phyloP scores from a whole-genome alignment of 2,329 filamentous ascomycete species.

The Phialophora expanda region DNA sequence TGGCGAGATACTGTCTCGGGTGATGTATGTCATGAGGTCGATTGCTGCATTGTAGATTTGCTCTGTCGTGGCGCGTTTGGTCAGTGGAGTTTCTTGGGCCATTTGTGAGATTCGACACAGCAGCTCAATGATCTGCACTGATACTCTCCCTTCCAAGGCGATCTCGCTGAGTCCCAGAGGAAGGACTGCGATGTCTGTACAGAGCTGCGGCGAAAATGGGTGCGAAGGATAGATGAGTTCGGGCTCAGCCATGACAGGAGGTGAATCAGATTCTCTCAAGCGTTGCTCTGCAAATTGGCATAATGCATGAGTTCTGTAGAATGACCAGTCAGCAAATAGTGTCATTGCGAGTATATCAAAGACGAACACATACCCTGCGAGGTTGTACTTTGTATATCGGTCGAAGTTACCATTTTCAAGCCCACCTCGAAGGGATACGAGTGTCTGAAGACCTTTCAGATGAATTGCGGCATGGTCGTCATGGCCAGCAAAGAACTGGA shows the following conservation, averaged over 20 bases:
- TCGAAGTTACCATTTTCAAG: conserved; percentile 16
- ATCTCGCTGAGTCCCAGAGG: conserved; percentile 11
- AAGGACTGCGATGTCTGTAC: conserved; percentile 16
- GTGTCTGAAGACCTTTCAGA: conserved; percentile 16
- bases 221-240: conserved; percentile 14
- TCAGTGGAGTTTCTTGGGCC: conserved; percentile 12
- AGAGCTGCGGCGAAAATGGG: conserved; percentile 9
- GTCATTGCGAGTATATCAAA: neutral
- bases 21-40: conserved; percentile 8
- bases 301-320: conserved; percentile 7
- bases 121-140: conserved; percentile 13
- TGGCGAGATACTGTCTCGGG: neutral
- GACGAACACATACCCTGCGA: conserved; percentile 5
- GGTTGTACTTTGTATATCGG: conserved; percentile 18
- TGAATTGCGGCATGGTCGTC: conserved; percentile 16
- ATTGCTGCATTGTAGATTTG: conserved; percentile 5
- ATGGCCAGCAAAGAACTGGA: conserved; percentile 15
- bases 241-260: conserved; percentile 2
- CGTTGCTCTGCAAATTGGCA: conserved; percentile 15
- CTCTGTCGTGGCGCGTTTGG: conserved; percentile 13
- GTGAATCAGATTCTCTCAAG: neutral
- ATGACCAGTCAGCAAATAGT: neutral
- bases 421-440: conserved; percentile 18
- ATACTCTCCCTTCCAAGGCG: conserved; percentile 9
- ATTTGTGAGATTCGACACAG: conserved; percentile 7